Base-by-base conservation (phyloP, 805 yeast genomes). In the Candida ortonii region DNA sequence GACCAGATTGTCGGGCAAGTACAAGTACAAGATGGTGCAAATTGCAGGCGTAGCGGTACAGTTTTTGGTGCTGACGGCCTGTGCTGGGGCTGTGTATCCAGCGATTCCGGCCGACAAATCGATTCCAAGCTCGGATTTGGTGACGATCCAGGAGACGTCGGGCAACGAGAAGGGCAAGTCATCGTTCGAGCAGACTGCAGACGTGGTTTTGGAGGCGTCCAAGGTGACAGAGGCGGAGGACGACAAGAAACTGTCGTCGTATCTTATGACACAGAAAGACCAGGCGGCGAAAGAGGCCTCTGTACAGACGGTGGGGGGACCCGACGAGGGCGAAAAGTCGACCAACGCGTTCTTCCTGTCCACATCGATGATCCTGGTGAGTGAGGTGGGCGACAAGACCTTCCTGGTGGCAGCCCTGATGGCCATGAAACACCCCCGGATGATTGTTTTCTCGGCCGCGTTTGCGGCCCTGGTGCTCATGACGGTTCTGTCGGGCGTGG, bases 381-480 rank as follows among this genome's bases (percentile, higher is more conserved):
- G 95, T 18, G 99, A 93, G 61, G 82, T 93, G 39, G 98, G 98
- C 40, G 99, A 93, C 61, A 93, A 93, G 65, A 93, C 99, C 0
- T 93, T 93, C 57, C 71, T 93, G 46, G 87, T 93, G 50, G 97
- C 98, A 22, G 97, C 97, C 2, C 70, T 93, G 46, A 89, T 93
- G 96, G 96, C 97, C 19, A 93, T 93, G 97, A 84, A 86, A 56
- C 81, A 88, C 61, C 76, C 89, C 13, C 73, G 94, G 51, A 51
- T 73, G 53, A 70, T 86, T 29, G 97, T 93, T n/a, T 90, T 93
- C 57, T 68, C 86, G 7, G 80, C 96, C 11, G 93, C 96, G 3
- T 86, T 87, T 46, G 58, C 83, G 10, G 87, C 97, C 2, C 71
- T 93, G 51, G 85, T 78, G 3, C 59, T 93, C 36, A 93, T 93